Conservation (phyloP, 371 early-diverging fungal genomes). For the Mucor indicus region DNA sequence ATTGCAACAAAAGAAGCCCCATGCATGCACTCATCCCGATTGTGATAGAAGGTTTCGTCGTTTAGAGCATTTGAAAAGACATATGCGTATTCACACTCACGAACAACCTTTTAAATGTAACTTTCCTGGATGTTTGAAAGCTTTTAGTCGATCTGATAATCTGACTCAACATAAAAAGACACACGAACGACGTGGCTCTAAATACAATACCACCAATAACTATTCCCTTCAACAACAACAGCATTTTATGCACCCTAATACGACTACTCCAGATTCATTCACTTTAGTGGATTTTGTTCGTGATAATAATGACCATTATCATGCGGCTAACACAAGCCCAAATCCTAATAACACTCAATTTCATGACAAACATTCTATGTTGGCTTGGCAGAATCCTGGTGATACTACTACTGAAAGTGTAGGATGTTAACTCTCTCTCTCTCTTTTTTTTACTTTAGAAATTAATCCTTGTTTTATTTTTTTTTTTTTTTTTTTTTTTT, state of each 20-base stretch:
- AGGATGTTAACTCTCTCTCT: constrained; percentile 22
- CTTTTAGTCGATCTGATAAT: constrained; percentile 80
- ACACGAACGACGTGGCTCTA: constrained; percentile 47
- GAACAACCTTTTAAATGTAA: constrained; percentile 77
- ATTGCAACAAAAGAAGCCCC: constrained; percentile 38
- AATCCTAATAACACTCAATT: background rate
- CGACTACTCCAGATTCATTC: too few relatives aligned
- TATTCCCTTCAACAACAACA: too few relatives aligned
- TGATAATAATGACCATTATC: constrained; percentile 7
- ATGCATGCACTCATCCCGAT: constrained; percentile 51
- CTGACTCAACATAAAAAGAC: constrained; percentile 61
- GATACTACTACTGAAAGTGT: constrained; percentile 23
- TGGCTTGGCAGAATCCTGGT: constrained; percentile 26
- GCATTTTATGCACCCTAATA: too few relatives aligned
- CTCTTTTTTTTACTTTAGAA: background rate
- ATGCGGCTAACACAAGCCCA: background rate
- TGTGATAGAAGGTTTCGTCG: constrained; percentile 71
- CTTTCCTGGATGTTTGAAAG: constrained; percentile 67
- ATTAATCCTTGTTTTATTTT: background rate
- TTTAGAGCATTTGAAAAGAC: constrained; percentile 88
- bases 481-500: background rate
- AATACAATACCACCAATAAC: constrained; percentile 6
- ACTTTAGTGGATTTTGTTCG: constrained; percentile 19
- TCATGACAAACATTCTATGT: constrained; percentile 9
- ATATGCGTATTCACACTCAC: constrained; percentile 83